These are phyloP conservation scores for Lactarius quietus DNA, from an alignment of 768 basidiomycete genomes.

Conservation along the genomic window DNA sequence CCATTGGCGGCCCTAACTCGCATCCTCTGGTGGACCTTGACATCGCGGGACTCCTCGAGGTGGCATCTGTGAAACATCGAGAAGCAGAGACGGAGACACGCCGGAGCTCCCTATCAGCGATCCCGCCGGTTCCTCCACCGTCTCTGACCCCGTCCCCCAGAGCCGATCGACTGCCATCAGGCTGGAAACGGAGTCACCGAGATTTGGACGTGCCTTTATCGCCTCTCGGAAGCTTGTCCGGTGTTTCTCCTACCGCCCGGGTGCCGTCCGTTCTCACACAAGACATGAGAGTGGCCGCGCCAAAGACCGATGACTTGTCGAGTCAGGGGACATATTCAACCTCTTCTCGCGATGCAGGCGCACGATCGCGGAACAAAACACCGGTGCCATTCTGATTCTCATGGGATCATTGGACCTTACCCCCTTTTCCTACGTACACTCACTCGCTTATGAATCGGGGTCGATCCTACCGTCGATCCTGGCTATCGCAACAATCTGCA, in stretches of 20 bases:
- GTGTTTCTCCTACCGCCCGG: neutral
- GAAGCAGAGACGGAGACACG: slow-evolving; percentile 3
- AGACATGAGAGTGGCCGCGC: neutral
- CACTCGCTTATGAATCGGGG: neutral
- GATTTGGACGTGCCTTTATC: slow-evolving; percentile 19
- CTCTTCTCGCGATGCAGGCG: neutral
- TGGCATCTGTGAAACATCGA: slow-evolving; percentile 7
- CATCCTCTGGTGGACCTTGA: slow-evolving; percentile 20
- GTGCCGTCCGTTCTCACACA: neutral
- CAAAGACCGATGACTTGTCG: neutral
- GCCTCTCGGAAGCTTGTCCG: slow-evolving; percentile 12
- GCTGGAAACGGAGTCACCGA: neutral
- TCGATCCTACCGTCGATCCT: neutral
- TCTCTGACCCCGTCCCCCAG: neutral
- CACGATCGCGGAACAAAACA: neutral
- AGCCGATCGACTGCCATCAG: neutral
- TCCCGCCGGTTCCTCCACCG: neutral
- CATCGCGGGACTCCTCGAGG: slow-evolving; percentile 25
- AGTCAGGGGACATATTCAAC: neutral
- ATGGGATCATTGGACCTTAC: neutral
- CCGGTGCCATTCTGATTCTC: neutral
- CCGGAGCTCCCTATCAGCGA: neutral
- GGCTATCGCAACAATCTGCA: neutral
- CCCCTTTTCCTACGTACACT: neutral
- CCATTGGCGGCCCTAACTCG: neutral